Evolutionary conservation across 106 monocot genomes (phyloP).

Genomic region (Posidonia australis): DNA sequence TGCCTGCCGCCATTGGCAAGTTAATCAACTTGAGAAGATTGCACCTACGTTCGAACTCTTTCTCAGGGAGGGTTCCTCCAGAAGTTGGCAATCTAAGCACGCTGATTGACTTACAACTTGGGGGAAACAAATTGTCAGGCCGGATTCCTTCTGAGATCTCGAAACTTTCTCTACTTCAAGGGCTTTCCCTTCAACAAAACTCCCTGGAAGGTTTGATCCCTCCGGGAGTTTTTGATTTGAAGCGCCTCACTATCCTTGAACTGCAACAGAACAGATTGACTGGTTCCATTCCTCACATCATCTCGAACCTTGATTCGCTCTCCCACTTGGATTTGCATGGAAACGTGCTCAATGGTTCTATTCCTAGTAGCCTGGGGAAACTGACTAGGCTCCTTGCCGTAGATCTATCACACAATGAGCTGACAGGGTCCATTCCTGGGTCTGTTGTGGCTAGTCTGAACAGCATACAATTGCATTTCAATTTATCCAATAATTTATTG

Average conservation of each 20-base stretch:
- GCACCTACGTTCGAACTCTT: constrained; percentile 29
- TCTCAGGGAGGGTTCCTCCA: constrained; percentile 48
- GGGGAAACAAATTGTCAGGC: constrained; percentile 42
- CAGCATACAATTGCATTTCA: constrained; percentile 47
- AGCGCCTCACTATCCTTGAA: constrained; percentile 27
- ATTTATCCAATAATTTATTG: constrained; percentile 59
- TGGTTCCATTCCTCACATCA: constrained; percentile 41
- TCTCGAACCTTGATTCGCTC: constrained; percentile 51
- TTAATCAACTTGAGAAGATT: constrained; percentile 30
- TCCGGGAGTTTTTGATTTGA: constrained; percentile 34
- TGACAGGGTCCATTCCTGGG: constrained; percentile 52
- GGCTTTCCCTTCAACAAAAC: constrained; percentile 34
- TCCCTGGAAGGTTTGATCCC: constrained; percentile 45
- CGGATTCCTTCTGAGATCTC: constrained; percentile 44
- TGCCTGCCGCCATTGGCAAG: constrained; percentile 34
- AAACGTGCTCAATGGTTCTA: constrained; percentile 61
- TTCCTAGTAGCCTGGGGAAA: constrained; percentile 40
- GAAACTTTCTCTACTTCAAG: constrained; percentile 45
- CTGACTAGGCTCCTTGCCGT: constrained; percentile 35
- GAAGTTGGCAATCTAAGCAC: constrained; percentile 51
- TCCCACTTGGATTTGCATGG: constrained; percentile 44
- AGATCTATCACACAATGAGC: constrained; percentile 65
- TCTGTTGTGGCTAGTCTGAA: constrained; percentile 33
- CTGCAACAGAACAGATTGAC: constrained; percentile 36
- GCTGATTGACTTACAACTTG: constrained; percentile 26